Base-by-base conservation (phyloP, 352 stramenopile species). In the Phytophthora pseudosyringae region DNA sequence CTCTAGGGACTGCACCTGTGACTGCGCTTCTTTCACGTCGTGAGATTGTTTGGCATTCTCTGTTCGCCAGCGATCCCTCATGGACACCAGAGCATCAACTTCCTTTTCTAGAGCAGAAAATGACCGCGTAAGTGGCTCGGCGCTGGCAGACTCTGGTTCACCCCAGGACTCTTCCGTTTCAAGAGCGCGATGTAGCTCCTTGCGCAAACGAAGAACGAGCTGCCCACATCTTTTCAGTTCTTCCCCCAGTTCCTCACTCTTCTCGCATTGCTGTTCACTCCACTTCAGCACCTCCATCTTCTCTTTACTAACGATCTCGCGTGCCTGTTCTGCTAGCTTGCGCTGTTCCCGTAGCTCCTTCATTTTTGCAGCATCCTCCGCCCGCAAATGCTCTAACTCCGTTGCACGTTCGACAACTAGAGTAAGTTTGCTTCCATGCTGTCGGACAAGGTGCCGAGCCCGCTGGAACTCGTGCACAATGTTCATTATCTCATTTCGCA, bases 201-300 rank as follows among this genome's bases (percentile, higher is more conserved):
- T 75, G 6, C 66, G 58, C n/a, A 78, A 25, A 15, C 18, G 41
- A 33, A 73, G 31, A 0, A 76, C 39, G 7, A 72, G 52, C 0
- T 59, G 39, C 1, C 65, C 64, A 31, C 74, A 85, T 16, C 67
- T 67, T 8, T 50, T 53, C 10, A 89, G 28, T 43, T 88, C 71
- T 15, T 41, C 31, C 28, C 82, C 69, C 21, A 88, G 51, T 26
- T 28, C 49, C 38, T 90, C 81, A 43, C 59, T 83, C 63, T 83
- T 82, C 46, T 76, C 71, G 44, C 80, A 89, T 12, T 73, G 73
- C 32, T 86, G 59, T 43, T 89, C 75, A 40, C 80, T 85, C 83
- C 83, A 90, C 44, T 81, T 69, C 18, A 92, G 59, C 10, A 90
- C 59, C 31, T 90, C 80, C 12, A 68, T 60, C 56, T 90, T 90